Conservation (phyloP, 1,284 basidiomycete species). For the Phellopilus nigrolimitatus region DNA sequence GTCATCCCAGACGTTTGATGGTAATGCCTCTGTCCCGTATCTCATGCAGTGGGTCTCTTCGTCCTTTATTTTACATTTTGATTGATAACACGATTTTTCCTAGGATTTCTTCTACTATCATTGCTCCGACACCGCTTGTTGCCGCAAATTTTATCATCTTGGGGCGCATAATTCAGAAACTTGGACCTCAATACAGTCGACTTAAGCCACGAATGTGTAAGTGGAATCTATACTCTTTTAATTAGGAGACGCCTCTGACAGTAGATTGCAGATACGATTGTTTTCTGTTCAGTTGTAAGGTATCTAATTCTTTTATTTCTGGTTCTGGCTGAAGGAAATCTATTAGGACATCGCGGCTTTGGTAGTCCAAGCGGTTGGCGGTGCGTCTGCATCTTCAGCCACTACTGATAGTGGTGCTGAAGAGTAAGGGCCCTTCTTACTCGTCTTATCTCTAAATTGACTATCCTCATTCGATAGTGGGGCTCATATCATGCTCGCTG, state of each 20-base stretch:
- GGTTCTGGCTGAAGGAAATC: not conserved
- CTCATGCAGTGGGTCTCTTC: constrained; percentile 45
- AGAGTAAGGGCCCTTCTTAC: constrained; percentile 12
- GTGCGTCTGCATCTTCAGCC: constrained; percentile 30
- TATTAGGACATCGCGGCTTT: constrained; percentile 35
- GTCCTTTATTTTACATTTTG: not conserved
- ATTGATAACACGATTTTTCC: not conserved
- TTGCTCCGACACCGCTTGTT: constrained; percentile 44
- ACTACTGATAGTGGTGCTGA: constrained; percentile 7
- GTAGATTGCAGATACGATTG: constrained; percentile 30
- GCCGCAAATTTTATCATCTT: constrained; percentile 49
- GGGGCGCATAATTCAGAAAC: constrained; percentile 35
- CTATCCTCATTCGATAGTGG: too few relatives aligned
- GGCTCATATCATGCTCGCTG: constrained; percentile 46
- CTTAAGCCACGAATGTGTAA: constrained; percentile 29
- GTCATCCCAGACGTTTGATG: constrained; percentile 29
- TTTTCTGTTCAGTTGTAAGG: constrained; percentile 32
- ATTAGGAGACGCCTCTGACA: not conserved
- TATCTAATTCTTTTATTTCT: not conserved
- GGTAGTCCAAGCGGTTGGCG: constrained; percentile 40
- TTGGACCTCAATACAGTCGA: constrained; percentile 40
- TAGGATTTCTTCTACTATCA: constrained; percentile 40
- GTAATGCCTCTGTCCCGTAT: constrained; percentile 28
- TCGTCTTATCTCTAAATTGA: constrained; percentile 17
- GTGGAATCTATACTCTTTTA: constrained; percentile 9